These are phyloP conservation scores for Myrica gale DNA, from an alignment of 306 rosid species.

Conservation along the genomic window DNA sequence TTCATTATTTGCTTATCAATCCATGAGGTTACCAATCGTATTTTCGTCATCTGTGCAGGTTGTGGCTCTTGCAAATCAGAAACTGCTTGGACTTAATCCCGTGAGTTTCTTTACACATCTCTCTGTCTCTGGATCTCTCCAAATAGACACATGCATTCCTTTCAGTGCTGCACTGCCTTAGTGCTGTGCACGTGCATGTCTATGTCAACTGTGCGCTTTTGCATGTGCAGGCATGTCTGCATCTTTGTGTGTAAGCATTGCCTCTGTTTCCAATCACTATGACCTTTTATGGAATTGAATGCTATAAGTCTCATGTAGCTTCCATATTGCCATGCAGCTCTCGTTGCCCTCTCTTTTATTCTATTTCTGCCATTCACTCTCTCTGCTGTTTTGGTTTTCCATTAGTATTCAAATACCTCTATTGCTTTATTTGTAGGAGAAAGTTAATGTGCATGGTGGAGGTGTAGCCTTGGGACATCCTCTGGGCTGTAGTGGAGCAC, in stretches of 20 bases:
- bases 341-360: too few relatives aligned
- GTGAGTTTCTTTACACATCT: slow-evolving; percentile 43
- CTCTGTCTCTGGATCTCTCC: not conserved
- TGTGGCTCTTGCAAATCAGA: slow-evolving; percentile 97
- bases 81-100: slow-evolving; percentile 75
- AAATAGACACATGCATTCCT: not conserved
- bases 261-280: too few relatives aligned
- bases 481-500: slow-evolving; percentile 99
- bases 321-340: too few relatives aligned
- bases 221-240: too few relatives aligned
- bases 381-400: not conserved
- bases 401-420: slow-evolving; percentile 7
- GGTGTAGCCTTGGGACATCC: slow-evolving; percentile 97
- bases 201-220: too few relatives aligned
- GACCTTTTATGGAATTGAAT: too few relatives aligned
- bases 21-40: slow-evolving; percentile 16
- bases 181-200: too few relatives aligned
- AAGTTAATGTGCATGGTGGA: slow-evolving; percentile 91
- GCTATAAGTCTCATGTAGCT: too few relatives aligned
- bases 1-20: slow-evolving; percentile 17
- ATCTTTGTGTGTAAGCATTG: too few relatives aligned
- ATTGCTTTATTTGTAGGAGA: slow-evolving; percentile 49
- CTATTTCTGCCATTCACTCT: too few relatives aligned
- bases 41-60: slow-evolving; percentile 44
- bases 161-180: not conserved